Conservation (phyloP, 306 rosid species). For the Cercis canadensis region DNA sequence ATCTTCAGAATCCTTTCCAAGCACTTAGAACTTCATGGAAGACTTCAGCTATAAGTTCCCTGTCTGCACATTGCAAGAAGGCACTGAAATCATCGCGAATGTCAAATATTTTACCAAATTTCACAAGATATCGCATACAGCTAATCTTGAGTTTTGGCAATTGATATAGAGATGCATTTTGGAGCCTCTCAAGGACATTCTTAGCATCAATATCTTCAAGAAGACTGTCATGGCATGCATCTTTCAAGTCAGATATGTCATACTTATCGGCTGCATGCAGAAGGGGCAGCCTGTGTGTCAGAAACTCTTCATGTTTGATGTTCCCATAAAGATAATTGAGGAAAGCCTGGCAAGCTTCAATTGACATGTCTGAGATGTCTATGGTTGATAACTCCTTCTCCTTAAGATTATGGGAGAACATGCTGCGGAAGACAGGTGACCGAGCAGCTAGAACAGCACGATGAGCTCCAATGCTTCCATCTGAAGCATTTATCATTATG, state of each 20-base stretch:
- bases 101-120: conserved; percentile 90
- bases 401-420: conserved; percentile 89
- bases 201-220: conserved; percentile 87
- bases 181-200: conserved; percentile 96
- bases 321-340: conserved; percentile 84
- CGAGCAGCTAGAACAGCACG: conserved; percentile 91
- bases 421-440: conserved; percentile 90
- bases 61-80: conserved; percentile 81
- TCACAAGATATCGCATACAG: conserved; percentile 86
- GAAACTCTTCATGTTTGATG: conserved; percentile 76
- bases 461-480: conserved; percentile 90
- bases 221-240: conserved; percentile 90
- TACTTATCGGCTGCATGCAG: conserved; percentile 92
- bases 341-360: conserved; percentile 80
- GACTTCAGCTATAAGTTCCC: conserved; percentile 85
- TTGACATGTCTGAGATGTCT: conserved; percentile 89
- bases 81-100: conserved; percentile 76
- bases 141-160: conserved; percentile 71
- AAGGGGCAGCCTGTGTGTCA: conserved; percentile 74
- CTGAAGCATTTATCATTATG: conserved; percentile 73
- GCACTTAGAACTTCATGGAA: conserved; percentile 82
- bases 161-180: conserved; percentile 81
- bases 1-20: conserved; percentile 90
- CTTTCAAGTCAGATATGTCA: conserved; percentile 83
- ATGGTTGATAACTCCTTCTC: conserved; percentile 85